These are phyloP conservation scores for Pestalotiopsis sp. DNA, from an alignment of 2,329 filamentous ascomycete species.

Conservation along the genomic window DNA sequence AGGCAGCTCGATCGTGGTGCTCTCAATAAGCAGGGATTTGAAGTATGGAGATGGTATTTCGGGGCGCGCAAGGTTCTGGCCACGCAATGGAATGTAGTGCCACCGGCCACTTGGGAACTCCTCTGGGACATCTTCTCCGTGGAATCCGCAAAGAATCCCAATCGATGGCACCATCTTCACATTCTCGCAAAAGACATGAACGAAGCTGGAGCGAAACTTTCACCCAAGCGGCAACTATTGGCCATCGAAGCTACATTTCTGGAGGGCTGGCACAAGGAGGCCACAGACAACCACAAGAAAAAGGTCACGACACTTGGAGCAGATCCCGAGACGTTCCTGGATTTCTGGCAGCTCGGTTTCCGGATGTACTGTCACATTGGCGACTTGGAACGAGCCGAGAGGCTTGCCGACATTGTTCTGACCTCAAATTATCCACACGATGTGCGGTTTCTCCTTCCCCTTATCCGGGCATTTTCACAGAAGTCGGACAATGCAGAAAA, in stretches of 20 bases:
- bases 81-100: constrained; percentile 55
- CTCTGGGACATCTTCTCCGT: constrained; percentile 67
- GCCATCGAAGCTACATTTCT: constrained; percentile 71
- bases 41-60: constrained; percentile 52
- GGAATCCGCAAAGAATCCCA: constrained; percentile 48
- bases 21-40: constrained; percentile 16
- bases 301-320: constrained; percentile 55
- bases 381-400: constrained; percentile 60
- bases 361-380: constrained; percentile 63
- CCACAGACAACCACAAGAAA: constrained; percentile 66
- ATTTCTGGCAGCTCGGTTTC: constrained; percentile 67
- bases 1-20: constrained; percentile 15
- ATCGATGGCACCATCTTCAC: constrained; percentile 63
- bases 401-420: constrained; percentile 57
- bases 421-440: constrained; percentile 46
- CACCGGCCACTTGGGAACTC: constrained; percentile 62
- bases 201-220: constrained; percentile 57
- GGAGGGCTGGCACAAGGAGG: constrained; percentile 60
- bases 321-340: constrained; percentile 47
- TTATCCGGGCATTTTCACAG: constrained; percentile 70
- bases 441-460: constrained; percentile 62
- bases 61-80: constrained; percentile 46
- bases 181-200: constrained; percentile 68
- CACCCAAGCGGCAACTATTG: constrained; percentile 61
- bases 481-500: constrained; percentile 50